Evolutionary conservation across 2,329 filamentous ascomycete species (phyloP), one percentile per base, ranked within the genome.

Genomic region (Trichoderma koningii): DNA sequence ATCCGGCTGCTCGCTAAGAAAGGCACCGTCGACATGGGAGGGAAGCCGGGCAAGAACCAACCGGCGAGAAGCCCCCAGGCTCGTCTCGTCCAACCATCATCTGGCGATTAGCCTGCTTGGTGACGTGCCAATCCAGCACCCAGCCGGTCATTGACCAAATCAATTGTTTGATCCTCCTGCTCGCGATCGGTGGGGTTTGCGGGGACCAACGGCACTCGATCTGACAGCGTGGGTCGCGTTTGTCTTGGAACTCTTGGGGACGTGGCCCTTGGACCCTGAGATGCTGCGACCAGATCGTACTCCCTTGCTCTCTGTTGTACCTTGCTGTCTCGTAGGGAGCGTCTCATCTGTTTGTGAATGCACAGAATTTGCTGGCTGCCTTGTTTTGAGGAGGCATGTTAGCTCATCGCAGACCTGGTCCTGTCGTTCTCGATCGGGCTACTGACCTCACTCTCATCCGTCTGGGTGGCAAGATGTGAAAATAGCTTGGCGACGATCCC

Each of bases 151-250:
- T 53, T 62, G 38, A 62, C 34, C 41, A 47, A 38, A 47, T 38
- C 59, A 53, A 53, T 38, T 26, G n/a, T 50, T 30, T 41, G 19
- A 38, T 38, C 12, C 34, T 38, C 34, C 9, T 21, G 52, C 15
- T 15, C 44, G 50, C 38, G 59, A 64, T 57, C 53, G 62, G 62
- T 64, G 61, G 62, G 38, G 62, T 57, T 45, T 57, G 62, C 62
- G 62, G 62, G 53, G 45, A 15, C 42, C 30, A 7, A 47, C 34
- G 55, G 44, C 62, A 23, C 30, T 64, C 62, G 62, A 64, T 64
- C 62, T 64, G 53, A 52, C 55, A 47, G 41, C 53, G 52, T 57
- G 62, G 47, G 55, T 57, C 44, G 30, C 30, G 50, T 34, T 38
- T 14, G 34, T 14, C 34, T 38, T 38, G 47, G 19, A 34, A 34